Conservation (phyloP, 768 basidiomycete species). For the Pulveroboletus sp. region DNA sequence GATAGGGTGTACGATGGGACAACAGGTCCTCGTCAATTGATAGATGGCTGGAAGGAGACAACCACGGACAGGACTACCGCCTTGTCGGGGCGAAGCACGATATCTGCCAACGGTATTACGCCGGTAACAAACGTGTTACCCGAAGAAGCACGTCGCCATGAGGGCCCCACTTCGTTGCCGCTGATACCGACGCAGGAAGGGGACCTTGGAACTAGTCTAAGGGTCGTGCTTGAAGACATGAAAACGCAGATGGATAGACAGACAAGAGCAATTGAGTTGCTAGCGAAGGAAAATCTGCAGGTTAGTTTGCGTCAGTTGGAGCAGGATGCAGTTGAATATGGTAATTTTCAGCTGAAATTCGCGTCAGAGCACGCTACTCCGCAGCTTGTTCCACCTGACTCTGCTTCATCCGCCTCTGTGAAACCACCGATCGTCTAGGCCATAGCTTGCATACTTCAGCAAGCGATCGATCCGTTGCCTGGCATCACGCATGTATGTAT, state of each 20-base stretch:
- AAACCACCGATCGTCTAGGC: conserved; percentile 14
- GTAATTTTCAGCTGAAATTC: conserved; percentile 13
- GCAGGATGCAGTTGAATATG: conserved; percentile 6
- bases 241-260: conserved; percentile 49
- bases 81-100: conserved; percentile 11
- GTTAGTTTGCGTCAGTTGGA: conserved; percentile 23
- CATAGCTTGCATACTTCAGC: background rate
- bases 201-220: conserved; percentile 24
- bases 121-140: conserved; percentile 4
- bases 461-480: too few species aligned
- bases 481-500: too few species aligned
- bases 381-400: conserved; percentile 14
- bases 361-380: conserved; percentile 10
- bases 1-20: conserved; percentile 7
- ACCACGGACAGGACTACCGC: conserved; percentile 10
- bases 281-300: conserved; percentile 47
- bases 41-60: conserved; percentile 11
- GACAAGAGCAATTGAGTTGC: conserved; percentile 37
- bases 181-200: conserved; percentile 16
- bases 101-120: conserved; percentile 8
- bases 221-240: conserved; percentile 41
- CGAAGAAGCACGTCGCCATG: conserved; percentile 13
- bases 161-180: conserved; percentile 9
- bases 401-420: conserved; percentile 10
- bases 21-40: conserved; percentile 8